phyloP scores from a whole-genome alignment of 106 monocot genomes.

The Dendrobium chrysotoxum region DNA sequence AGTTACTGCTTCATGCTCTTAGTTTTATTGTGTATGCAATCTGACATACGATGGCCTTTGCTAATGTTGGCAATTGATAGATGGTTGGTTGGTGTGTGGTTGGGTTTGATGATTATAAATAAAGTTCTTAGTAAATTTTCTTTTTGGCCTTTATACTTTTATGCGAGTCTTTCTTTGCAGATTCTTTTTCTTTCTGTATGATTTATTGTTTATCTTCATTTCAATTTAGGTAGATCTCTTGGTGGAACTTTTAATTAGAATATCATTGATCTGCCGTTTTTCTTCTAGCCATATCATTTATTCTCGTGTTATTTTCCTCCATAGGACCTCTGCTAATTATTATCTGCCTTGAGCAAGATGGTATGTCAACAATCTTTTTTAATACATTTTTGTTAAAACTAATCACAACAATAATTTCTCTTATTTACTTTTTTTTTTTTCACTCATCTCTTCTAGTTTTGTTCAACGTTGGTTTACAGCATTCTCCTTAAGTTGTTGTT shows the following conservation, averaged over 20 bases:
- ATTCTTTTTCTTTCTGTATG: background rate
- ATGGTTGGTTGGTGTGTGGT: too few relatives aligned
- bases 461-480: background rate
- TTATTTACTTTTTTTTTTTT: background rate
- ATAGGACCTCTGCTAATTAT: too few relatives aligned
- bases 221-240: background rate
- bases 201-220: background rate
- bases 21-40: background rate
- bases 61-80: too few relatives aligned
- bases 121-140: background rate
- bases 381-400: background rate
- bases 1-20: background rate
- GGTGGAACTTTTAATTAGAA: background rate
- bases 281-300: too few relatives aligned
- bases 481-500: background rate
- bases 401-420: background rate
- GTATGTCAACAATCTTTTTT: background rate
- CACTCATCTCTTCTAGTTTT: background rate
- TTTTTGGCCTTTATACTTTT: background rate
- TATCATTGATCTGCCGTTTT: background rate
- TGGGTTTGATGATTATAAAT: too few relatives aligned
- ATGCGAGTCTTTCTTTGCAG: background rate
- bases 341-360: background rate
- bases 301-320: too few relatives aligned
- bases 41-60: background rate